These are phyloP conservation scores for Camelina sativa DNA, from an alignment of 345 rosid genomes.

Conservation along the genomic window DNA sequence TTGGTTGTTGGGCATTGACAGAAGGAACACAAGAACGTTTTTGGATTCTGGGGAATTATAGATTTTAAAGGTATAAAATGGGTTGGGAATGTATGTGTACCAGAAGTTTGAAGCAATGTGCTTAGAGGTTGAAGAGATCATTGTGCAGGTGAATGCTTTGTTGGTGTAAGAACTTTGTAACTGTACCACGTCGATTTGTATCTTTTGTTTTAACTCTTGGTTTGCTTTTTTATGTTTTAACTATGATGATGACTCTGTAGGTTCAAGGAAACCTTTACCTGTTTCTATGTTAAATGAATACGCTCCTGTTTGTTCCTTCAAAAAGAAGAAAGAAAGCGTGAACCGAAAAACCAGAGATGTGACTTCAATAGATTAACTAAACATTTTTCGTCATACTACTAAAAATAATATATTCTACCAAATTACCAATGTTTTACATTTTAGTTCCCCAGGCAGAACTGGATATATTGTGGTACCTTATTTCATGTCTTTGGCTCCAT, in stretches of 20 bases:
- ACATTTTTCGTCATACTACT: background rate
- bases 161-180: background rate
- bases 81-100: conserved; percentile 75
- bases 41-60: conserved; percentile 44
- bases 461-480: conserved; percentile 1
- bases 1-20: conserved; percentile 2
- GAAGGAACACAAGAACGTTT: conserved; percentile 3
- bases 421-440: background rate
- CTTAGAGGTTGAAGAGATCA: conserved; percentile 88
- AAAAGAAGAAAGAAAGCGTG: conserved; percentile 46
- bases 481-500: conserved; percentile 1
- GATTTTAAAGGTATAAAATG: conserved; percentile 69
- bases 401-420: background rate
- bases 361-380: conserved; percentile 21
- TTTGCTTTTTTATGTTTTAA: conserved; percentile 1
- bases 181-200: background rate
- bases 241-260: conserved; percentile 40
- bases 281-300: conserved; percentile 39
- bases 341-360: conserved; percentile 44
- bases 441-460: background rate
- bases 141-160: conserved; percentile 61
- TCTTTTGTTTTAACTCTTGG: background rate
- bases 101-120: conserved; percentile 89
- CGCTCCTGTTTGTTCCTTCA: conserved; percentile 47
- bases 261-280: conserved; percentile 30